Conservation (phyloP, 2,329 filamentous ascomycete genomes). For the Diaporthe destruens region DNA sequence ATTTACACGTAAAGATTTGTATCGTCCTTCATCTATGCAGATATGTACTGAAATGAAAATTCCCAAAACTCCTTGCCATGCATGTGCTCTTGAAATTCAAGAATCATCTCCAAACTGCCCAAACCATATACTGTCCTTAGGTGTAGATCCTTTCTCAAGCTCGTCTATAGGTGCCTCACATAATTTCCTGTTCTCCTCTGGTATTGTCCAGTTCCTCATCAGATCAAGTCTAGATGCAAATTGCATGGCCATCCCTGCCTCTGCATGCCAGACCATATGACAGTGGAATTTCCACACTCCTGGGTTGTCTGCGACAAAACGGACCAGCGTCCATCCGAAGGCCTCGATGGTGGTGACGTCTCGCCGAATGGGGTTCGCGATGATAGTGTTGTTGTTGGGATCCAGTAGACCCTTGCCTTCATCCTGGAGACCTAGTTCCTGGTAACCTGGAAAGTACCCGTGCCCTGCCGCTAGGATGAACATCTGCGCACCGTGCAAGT, state of each 20-base stretch:
- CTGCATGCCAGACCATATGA: slow-evolving; percentile 55
- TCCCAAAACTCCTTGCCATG: slow-evolving; percentile 19
- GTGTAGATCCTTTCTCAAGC: slow-evolving; percentile 61
- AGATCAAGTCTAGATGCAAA: slow-evolving; percentile 60
- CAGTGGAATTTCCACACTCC: slow-evolving; percentile 59
- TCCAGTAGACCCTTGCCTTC: slow-evolving; percentile 52
- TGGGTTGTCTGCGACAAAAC: slow-evolving; percentile 64
- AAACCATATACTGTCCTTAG: slow-evolving; percentile 62
- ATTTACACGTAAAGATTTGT: too few species aligned
- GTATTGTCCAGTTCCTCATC: slow-evolving; percentile 57
- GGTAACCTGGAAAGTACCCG: slow-evolving; percentile 65
- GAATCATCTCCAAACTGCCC: slow-evolving; percentile 47
- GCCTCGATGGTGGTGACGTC: slow-evolving; percentile 60
- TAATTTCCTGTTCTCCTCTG: slow-evolving; percentile 58
- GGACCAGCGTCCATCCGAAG: slow-evolving; percentile 63
- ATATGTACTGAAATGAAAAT: neutral
- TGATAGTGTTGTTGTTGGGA: slow-evolving; percentile 50
- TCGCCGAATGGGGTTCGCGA: slow-evolving; percentile 59
- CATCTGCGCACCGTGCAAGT: slow-evolving; percentile 74
- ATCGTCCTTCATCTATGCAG: neutral
- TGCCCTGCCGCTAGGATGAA: slow-evolving; percentile 72
- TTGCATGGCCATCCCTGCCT: slow-evolving; percentile 55
- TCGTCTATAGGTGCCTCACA: slow-evolving; percentile 59
- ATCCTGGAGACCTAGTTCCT: slow-evolving; percentile 50
- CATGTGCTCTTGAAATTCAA: slow-evolving; percentile 23